Evolutionary conservation across 176 grass and related monocot genomes (phyloP), one percentile per base, ranked within the genome.

Genomic region (Bolboschoenus planiculmis): DNA sequence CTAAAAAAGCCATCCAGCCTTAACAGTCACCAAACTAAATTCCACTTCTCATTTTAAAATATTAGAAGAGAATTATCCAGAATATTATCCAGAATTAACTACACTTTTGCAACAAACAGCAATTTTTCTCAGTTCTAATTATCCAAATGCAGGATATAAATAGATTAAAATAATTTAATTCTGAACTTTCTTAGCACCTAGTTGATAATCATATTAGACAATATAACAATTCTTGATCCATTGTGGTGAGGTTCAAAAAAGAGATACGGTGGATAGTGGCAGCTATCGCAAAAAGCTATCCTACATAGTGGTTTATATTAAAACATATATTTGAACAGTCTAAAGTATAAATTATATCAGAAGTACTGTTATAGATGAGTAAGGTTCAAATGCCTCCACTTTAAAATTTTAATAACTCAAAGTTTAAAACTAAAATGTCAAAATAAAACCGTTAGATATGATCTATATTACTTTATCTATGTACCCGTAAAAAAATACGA

Each of bases 11-110:
- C 23, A 63, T 13, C 27, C 26, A 60, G 34, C 36, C 24, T 74
- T 71, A 27, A 4, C 3, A 53, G 67, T 21, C 48, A 66, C 27
- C 65, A 27, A 56, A 47, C 23, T 47, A 29, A 85, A n/a, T 63
- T 85, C 15, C 67, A 65, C 11, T 81, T 65, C 33, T n/a, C 27
- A 57, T 80, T 75, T 23, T 18, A 68, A 55, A 71, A 9, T 21
- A 83, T 29, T 27, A 40, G 39, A 44, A 60, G 21, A 14, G 37
- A 84, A 68, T 43, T 43, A 56, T 33, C 36, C 11, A 63, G n/a
- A n/a, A n/a, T n/a, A n/a, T n/a, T n/a, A n/a, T n/a, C n/a, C n/a
- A n/a, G 70, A 58, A 31, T 71, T 23, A 78, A 30, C 58, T 60
- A 60, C 24, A 60, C n/a, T n/a, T n/a, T n/a, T n/a, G n/a, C n/a